A percentile compares a stretch with the other conserved stretches of the same genome.
phyloP scores from a whole-genome alignment of 2,329 filamentous ascomycete genomes.

The Aureobasidium sp. region DNA sequence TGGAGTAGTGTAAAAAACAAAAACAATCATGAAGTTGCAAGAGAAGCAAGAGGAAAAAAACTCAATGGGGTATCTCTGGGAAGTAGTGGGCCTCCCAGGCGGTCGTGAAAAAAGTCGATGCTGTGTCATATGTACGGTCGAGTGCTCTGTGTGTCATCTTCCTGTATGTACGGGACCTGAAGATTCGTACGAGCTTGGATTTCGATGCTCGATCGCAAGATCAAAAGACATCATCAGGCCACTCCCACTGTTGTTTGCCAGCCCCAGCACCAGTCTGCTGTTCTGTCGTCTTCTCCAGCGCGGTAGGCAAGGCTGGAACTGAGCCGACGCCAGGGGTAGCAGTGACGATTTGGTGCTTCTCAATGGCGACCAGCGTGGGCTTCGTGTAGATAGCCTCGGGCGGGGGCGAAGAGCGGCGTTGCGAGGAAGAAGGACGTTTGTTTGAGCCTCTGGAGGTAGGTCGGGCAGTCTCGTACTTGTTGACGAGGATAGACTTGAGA shows the following conservation, averaged over 20 bases:
- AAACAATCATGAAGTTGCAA: neutral
- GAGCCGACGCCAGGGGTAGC: slow-evolving; percentile 20
- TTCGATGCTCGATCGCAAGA: neutral
- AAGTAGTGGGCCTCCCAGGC: neutral
- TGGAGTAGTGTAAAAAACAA: neutral
- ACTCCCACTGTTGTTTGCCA: slow-evolving; percentile 23
- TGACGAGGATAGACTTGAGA: slow-evolving; percentile 23
- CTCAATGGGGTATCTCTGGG: neutral
- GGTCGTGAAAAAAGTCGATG: neutral
- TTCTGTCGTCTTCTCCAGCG: neutral
- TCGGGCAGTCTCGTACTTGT: slow-evolving; percentile 26
- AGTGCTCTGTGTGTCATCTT: neutral
- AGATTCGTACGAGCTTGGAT: neutral
- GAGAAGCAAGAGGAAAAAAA: neutral
- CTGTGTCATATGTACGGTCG: neutral
- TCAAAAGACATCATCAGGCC: slow-evolving; percentile 32
- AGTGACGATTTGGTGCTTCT: slow-evolving; percentile 18
- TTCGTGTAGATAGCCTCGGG: slow-evolving; percentile 18
- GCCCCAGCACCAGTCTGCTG: neutral
- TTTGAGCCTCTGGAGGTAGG: slow-evolving; percentile 14
- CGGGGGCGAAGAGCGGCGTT: slow-evolving; percentile 19
- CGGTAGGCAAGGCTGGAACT: slow-evolving; percentile 18
- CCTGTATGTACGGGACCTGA: neutral
- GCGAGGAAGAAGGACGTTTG: slow-evolving; percentile 20
- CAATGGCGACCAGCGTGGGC: slow-evolving; percentile 17